phyloP scores from a whole-genome alignment of 2,329 filamentous ascomycete genomes.

The Penicillium sclerotigenum region DNA sequence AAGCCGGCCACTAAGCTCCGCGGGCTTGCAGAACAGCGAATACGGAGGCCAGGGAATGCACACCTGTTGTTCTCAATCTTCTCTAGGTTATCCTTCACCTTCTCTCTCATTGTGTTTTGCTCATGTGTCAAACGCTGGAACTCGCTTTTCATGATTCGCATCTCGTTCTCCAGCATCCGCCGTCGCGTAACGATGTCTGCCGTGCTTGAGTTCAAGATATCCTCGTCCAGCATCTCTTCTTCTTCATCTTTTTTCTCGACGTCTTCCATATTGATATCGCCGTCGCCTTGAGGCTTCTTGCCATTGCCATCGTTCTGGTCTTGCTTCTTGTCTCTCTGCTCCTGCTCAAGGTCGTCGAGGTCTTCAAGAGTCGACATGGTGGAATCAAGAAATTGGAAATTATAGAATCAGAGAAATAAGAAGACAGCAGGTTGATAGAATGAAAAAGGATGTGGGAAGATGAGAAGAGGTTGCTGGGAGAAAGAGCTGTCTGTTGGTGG shows the following conservation, averaged over 20 bases:
- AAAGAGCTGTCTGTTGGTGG: conserved; percentile 25
- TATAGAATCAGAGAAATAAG: conserved; percentile 6
- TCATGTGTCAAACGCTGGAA: conserved; percentile 91
- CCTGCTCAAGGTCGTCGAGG: conserved; percentile 82
- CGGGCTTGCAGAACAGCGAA: conserved; percentile 4
- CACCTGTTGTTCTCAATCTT: conserved; percentile 99
- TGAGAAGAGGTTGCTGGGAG: conserved; percentile 22
- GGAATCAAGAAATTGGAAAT: conserved; percentile 12
- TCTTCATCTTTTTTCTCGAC: conserved; percentile 65
- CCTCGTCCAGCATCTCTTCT: conserved; percentile 83
- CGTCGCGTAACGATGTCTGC: conserved; percentile 89
- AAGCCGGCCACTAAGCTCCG: conserved; percentile 16
- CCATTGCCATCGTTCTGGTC: conserved; percentile 57
- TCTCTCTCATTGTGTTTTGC: conserved; percentile 93
- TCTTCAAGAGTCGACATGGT: conserved; percentile 86
- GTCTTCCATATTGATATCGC: conserved; percentile 90
- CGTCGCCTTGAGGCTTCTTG: conserved; percentile 58
- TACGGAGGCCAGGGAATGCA: conserved; percentile 3
- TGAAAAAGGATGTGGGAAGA: conserved; percentile 10
- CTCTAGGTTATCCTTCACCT: conserved; percentile 98
- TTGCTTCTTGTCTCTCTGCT: conserved; percentile 69
- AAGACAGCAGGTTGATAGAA: conserved; percentile 5
- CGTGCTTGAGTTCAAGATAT: conserved; percentile 89
- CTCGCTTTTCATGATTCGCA: conserved; percentile 98
- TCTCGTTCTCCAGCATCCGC: conserved; percentile 93